Conservation (phyloP, 2,329 filamentous ascomycete species). For the Xylariaceae sp. region DNA sequence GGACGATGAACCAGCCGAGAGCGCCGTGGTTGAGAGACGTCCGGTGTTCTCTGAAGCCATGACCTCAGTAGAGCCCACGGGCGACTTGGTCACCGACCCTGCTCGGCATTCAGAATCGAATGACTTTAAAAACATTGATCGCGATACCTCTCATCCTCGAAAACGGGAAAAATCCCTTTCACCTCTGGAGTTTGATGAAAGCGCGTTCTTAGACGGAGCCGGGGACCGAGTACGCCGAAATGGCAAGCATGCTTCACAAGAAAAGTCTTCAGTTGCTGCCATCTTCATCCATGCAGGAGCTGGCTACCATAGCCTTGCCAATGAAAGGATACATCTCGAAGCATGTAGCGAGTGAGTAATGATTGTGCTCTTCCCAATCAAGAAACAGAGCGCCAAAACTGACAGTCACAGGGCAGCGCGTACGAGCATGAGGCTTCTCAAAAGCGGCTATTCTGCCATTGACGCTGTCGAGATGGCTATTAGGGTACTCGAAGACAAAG, state of each 20-base stretch:
- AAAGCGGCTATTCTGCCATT: constrained; percentile 71
- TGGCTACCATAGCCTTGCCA: constrained; percentile 84
- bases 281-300: constrained; percentile 96
- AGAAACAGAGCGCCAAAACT: neutral
- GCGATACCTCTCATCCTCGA: too few species aligned
- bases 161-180: too few species aligned
- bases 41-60: too few species aligned
- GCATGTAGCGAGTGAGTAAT: constrained; percentile 79
- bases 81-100: too few species aligned
- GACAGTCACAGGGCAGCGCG: constrained; percentile 63
- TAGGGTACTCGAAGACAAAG: constrained; percentile 81
- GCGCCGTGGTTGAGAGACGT: neutral
- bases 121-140: too few species aligned
- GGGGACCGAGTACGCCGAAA: too few species aligned
- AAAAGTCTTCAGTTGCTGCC: constrained; percentile 35
- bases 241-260: too few species aligned
- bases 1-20: neutral
- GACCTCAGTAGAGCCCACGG: too few species aligned
- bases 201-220: too few species aligned
- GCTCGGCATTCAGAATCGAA: too few species aligned
- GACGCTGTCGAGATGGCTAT: constrained; percentile 90
- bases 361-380: neutral
- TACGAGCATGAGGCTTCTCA: constrained; percentile 76
- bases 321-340: constrained; percentile 77
- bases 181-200: too few species aligned